phyloP scores from a whole-genome alignment of 225 moss, liverwort and hornwort genomes.

The Pseudoscleropodium purum region DNA sequence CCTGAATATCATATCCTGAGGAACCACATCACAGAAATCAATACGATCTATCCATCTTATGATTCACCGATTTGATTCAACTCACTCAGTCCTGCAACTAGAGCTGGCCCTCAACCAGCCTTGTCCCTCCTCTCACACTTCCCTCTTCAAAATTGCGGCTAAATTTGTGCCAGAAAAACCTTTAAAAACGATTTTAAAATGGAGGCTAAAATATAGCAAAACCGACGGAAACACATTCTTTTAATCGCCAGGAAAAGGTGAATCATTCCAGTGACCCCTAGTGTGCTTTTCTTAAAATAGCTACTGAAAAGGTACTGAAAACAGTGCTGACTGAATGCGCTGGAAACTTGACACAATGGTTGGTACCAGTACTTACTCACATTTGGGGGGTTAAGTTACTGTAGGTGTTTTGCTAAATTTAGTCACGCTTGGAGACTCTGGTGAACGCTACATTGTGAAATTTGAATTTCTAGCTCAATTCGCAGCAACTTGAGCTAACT shows the following conservation, averaged over 20 bases:
- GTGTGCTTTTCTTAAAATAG: too few species aligned
- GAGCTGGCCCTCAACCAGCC: background rate
- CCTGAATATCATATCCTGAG: background rate
- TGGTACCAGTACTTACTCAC: too few species aligned
- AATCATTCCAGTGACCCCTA: background rate
- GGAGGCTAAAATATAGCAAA: background rate
- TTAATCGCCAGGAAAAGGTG: fast-evolving
- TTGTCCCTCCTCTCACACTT: background rate
- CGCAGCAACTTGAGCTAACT: background rate
- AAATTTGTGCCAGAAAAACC: background rate
- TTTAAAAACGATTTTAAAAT: fast-evolving
- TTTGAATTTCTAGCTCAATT: background rate
- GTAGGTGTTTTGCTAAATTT: background rate
- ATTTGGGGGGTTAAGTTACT: too few species aligned
- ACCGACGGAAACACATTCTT: background rate
- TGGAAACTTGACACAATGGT: background rate
- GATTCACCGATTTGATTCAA: background rate
- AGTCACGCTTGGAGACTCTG: background rate
- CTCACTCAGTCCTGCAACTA: background rate
- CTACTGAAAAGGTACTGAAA: background rate
- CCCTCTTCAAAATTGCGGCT: background rate
- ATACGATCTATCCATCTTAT: background rate
- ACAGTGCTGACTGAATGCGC: background rate
- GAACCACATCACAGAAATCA: background rate
- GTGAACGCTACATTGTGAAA: background rate